These are phyloP conservation scores for Chaetomium strumarium DNA, from an alignment of 2,329 filamentous ascomycete species.

Conservation along the genomic window DNA sequence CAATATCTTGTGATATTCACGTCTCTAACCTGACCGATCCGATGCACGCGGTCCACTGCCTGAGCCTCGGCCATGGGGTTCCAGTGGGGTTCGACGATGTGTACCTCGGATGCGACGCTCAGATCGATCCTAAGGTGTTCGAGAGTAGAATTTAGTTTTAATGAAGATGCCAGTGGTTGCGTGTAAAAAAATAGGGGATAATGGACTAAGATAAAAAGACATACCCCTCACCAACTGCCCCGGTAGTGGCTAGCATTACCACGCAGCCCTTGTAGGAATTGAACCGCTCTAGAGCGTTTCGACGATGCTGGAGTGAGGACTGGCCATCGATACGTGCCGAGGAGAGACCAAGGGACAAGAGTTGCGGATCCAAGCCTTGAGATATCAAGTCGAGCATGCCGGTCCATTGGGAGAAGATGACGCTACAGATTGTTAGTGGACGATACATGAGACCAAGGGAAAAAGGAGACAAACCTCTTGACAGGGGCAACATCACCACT, in stretches of 20 bases:
- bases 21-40: constrained; percentile 27
- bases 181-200: too few relatives aligned
- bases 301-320: constrained; percentile 8
- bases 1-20: constrained; percentile 29
- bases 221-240: constrained; percentile 30
- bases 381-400: constrained; percentile 29
- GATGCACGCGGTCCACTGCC: constrained; percentile 30
- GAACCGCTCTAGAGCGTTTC: constrained; percentile 16
- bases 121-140: constrained; percentile 24
- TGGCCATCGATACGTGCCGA: constrained; percentile 28
- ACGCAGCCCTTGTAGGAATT: constrained; percentile 14
- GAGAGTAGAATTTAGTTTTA: not conserved
- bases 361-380: constrained; percentile 8
- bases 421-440: constrained; percentile 15
- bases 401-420: constrained; percentile 28
- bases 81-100: constrained; percentile 32
- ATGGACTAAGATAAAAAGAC: not conserved
- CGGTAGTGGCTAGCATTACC: constrained; percentile 31
- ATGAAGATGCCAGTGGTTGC: too few relatives aligned
- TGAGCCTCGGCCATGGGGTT: constrained; percentile 32
- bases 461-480: too few relatives aligned
- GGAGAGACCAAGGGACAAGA: constrained; percentile 13
- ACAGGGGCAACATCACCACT: too few relatives aligned
- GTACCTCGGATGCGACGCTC: constrained; percentile 27
- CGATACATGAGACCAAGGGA: not conserved